Percentiles rank a stretch among this genome's conserved stretches.
Conservation (phyloP, 192 early-diverging fungal genomes). For the Linnemannia zychae region DNA sequence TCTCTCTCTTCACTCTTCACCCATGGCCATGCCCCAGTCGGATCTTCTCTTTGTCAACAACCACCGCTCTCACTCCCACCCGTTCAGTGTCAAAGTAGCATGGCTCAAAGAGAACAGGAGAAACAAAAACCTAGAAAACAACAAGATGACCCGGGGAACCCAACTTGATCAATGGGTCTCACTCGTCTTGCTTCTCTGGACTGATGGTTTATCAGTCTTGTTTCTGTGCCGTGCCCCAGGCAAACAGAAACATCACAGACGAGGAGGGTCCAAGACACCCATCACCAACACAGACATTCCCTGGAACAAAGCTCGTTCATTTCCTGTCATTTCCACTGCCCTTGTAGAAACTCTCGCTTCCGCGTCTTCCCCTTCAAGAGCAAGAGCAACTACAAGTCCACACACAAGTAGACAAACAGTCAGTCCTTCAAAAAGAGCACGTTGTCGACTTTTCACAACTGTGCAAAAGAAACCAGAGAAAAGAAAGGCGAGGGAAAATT, state of each 20-base stretch:
- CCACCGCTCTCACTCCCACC: neutral
- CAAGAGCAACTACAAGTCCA: no score
- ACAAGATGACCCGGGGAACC: no score
- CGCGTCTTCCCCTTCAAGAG: no score
- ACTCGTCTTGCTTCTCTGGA: neutral
- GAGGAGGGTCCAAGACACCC: neutral
- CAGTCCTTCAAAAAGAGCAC: neutral
- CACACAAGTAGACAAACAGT: neutral
- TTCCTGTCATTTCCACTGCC: no score
- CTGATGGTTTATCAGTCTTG: no score
- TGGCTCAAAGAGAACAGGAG: no score
- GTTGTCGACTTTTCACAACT: neutral
- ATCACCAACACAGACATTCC: neutral
- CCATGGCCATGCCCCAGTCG: neutral
- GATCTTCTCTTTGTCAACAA: neutral
- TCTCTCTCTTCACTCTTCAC: neutral
- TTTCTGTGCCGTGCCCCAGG: no score
- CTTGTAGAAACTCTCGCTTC: neutral
- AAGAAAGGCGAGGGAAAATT: slow-evolving; percentile 5
- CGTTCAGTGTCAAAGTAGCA: no score
- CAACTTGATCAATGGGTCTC: neutral
- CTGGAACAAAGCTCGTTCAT: neutral
- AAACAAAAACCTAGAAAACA: no score
- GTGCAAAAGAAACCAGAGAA: neutral
- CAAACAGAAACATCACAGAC: neutral